Percentiles rank a stretch among this genome's conserved stretches.
phyloP scores from a whole-genome alignment of 192 early-diverging fungal species.

The Coemansia sp. region DNA sequence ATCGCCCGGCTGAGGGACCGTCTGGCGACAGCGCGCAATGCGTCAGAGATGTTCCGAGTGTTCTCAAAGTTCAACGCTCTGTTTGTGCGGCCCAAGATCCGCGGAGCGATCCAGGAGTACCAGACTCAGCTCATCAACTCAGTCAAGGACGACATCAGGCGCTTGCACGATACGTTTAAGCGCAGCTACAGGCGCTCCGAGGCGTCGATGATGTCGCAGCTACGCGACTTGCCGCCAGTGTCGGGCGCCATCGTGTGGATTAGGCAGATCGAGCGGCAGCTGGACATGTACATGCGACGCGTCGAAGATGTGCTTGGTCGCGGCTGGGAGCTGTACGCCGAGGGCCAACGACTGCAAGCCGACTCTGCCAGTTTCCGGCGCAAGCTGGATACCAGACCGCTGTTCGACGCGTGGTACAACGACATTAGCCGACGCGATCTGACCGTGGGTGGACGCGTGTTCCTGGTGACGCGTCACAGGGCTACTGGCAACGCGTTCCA shows the following conservation, averaged over 20 bases:
- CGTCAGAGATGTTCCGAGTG: constrained; percentile 99
- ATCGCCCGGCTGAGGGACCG: constrained; percentile 91
- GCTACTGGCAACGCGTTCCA: constrained; percentile 72
- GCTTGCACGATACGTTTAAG: constrained; percentile 96
- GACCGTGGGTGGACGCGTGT: constrained; percentile 85
- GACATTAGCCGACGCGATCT: constrained; percentile 85
- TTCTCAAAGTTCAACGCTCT: constrained; percentile 99
- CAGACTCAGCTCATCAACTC: constrained; percentile 97
- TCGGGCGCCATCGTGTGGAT: constrained; percentile 97
- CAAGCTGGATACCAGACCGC: constrained; percentile 89
- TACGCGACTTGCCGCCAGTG: constrained; percentile 92
- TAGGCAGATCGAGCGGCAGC: constrained; percentile 95
- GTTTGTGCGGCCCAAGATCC: constrained; percentile 99
- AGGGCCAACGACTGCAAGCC: constrained; percentile 90
- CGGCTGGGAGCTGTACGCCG: constrained; percentile 96
- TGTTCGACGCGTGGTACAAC: constrained; percentile 91
- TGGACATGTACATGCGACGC: constrained; percentile 92
- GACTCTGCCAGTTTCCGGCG: constrained; percentile 90
- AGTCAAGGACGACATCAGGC: constrained; percentile 97
- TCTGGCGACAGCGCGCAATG: constrained; percentile 93
- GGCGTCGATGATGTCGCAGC: constrained; percentile 84
- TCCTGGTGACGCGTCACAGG: constrained; percentile 83
- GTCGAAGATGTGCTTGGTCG: constrained; percentile 98
- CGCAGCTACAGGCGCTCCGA: constrained; percentile 87
- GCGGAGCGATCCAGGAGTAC: constrained; percentile 99